Evolutionary conservation across 257 asterid species (phyloP).

Genomic region (Linderniella brevidens): DNA sequence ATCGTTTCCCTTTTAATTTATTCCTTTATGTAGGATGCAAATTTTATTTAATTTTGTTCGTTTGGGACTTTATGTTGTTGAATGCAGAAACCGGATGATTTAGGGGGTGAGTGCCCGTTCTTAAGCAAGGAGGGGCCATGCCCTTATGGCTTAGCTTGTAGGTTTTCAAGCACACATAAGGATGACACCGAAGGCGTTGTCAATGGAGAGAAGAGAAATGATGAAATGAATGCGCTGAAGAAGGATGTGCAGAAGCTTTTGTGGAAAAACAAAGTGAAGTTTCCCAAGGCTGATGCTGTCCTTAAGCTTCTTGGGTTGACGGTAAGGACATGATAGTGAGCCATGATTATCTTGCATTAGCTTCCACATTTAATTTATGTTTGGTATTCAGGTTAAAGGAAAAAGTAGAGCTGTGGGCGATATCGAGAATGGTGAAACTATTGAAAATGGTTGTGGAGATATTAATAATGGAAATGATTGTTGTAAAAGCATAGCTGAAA

Average conservation of each 20-base stretch:
- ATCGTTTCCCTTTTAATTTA: not conserved
- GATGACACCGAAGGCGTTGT: slow-evolving; percentile 18
- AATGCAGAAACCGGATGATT: slow-evolving; percentile 77
- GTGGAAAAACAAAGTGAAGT: slow-evolving; percentile 88
- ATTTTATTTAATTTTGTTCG: slow-evolving; percentile 1
- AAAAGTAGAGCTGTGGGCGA: slow-evolving; percentile 23
- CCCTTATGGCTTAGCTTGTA: slow-evolving; percentile 76
- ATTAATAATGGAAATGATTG: slow-evolving; percentile 22
- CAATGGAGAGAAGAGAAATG: slow-evolving; percentile 12
- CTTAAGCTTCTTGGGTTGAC: slow-evolving; percentile 67
- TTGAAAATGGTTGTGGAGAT: slow-evolving; percentile 18
- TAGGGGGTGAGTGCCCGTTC: slow-evolving; percentile 76
- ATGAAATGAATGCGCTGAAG: slow-evolving; percentile 46
- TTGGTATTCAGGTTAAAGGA: slow-evolving; percentile 22
- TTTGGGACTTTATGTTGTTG: slow-evolving; percentile 9
- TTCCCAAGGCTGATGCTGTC: slow-evolving; percentile 59
- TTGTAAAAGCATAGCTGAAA: slow-evolving; percentile 15
- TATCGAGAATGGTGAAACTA: slow-evolving; percentile 23
- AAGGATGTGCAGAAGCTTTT: slow-evolving; percentile 90
- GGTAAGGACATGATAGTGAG: slow-evolving; percentile 19
- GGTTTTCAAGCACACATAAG: slow-evolving; percentile 63
- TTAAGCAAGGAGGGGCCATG: slow-evolving; percentile 41
- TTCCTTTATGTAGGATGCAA: not conserved
- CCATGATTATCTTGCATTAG: not conserved
- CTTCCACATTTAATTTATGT: slow-evolving; percentile 2